A percentile compares a stretch with the other conserved stretches of the same genome.
Conservation (phyloP, 371 early-diverging fungal genomes). For the Nosema muscidifuracis region DNA sequence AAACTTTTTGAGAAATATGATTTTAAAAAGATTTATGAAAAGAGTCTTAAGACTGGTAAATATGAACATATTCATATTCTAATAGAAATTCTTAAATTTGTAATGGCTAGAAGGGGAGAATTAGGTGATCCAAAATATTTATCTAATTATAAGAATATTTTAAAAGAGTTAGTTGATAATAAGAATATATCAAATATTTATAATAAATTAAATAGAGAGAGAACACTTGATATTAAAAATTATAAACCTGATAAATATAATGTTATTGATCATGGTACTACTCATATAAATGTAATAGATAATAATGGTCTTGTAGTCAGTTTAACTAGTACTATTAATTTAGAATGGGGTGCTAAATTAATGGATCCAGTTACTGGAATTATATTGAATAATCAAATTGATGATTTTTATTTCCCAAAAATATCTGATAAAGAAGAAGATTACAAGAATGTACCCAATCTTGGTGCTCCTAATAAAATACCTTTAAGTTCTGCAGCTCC, state of each 20-base stretch:
- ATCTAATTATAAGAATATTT: conserved; percentile 12
- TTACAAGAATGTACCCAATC: conserved; percentile 72
- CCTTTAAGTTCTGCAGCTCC: conserved; percentile 83
- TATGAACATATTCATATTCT: conserved; percentile 63
- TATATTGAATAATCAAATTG: conserved; percentile 90
- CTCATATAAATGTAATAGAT: conserved; percentile 83
- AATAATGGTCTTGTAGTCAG: conserved; percentile 74
- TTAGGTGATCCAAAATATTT: conserved; percentile 72
- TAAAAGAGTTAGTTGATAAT: conserved; percentile 66
- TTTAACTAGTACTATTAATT: conserved; percentile 77
- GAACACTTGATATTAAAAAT: conserved; percentile 19
- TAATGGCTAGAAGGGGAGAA: conserved; percentile 73
- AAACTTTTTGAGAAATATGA: conserved; percentile 73
- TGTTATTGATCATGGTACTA: conserved; percentile 82
- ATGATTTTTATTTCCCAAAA: conserved; percentile 86
- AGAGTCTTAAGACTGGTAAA: not conserved
- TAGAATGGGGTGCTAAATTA: conserved; percentile 80
- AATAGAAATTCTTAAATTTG: conserved; percentile 80
- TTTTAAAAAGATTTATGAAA: conserved; percentile 60
- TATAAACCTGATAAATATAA: conserved; percentile 34
- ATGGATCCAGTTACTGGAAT: conserved; percentile 86
- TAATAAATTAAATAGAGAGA: conserved; percentile 36
- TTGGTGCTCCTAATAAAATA: conserved; percentile 68
- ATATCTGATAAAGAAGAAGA: conserved; percentile 77
- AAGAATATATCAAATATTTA: conserved; percentile 67